phyloP scores from a whole-genome alignment of 139 green algal genomes.

The Zygnema circumcarinatum region DNA sequence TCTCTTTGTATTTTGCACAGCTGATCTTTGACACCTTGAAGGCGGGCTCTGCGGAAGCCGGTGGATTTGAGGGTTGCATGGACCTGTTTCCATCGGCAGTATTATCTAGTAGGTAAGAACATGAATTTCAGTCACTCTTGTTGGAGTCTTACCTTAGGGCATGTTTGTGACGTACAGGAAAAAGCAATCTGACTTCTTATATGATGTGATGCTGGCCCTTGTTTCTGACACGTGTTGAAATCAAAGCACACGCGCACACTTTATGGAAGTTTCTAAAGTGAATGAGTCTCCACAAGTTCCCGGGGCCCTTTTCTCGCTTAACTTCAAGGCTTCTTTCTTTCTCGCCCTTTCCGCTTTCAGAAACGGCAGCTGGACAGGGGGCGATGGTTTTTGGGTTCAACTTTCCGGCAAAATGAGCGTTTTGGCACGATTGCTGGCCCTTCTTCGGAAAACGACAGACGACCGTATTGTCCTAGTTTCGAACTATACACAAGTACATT shows the following conservation, averaged over 20 bases:
- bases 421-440: constrained; percentile 81
- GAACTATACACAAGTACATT: constrained; percentile 77
- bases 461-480: constrained; percentile 85
- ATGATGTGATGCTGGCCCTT: no score
- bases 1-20: constrained; percentile 25
- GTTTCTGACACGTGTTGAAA: no score
- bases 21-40: constrained; percentile 47
- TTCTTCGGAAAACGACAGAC: constrained; percentile 79
- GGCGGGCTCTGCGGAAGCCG: constrained; percentile 16
- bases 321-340: no score
- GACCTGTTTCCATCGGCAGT: constrained; percentile 82
- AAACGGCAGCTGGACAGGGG: constrained; percentile 48
- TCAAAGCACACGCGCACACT: no score
- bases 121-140: no score
- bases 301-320: no score
- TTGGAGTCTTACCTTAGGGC: no score
- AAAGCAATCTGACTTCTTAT: no score
- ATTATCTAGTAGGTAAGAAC: constrained; percentile 68
- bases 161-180: no score
- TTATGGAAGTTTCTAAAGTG: no score
- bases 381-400: constrained; percentile 46
- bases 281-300: no score
- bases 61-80: constrained; percentile 69
- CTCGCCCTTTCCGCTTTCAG: not conserved
- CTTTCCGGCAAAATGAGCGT: constrained; percentile 85